Base-by-base conservation (phyloP, 495 filamentous ascomycete genomes). In the Terfezia claveryi region DNA sequence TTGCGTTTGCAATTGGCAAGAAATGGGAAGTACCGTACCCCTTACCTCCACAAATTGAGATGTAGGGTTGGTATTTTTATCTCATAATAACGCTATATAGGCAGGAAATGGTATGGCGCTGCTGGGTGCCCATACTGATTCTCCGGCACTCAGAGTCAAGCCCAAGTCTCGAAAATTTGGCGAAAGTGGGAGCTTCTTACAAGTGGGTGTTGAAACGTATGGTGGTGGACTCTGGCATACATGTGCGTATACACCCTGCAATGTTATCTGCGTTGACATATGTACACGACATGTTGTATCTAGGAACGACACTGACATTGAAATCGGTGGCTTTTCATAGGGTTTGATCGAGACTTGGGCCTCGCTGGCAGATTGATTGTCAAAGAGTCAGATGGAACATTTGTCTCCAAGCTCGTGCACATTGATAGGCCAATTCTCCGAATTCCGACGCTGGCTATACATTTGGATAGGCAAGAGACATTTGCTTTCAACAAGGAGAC, bases 41-140 rank as follows among this genome's bases (percentile, higher is more conserved):
- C 4, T 32, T 32, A 32, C 14, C 50, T 14, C 8, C 12, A 38
- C 14, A 14, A 9, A 4, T 32, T 32, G 50, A 37, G 50, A 38
- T 4, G 37, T 52, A 27, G 16, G 16, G 1, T 16, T 51, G 50
- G n/a, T 32, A 3, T 23, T 23, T 51, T 51, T 16, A 23, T 4
- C 23, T 51, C 27, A 20, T 12, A 51, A 8, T 14, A 8, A 7
- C 37, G n/a, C 17, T 37, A 51, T 14, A 5, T 63, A 80, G 78
- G 79, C 92, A 7, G 91, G 91, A 52, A 94, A 94, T 67, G 79
- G 89, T 10, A 83, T 99, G 64, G 80, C 82, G 63, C 91, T 96
- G 83, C 78, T 99, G 57, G 91, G 91, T 62, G 87, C 91, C 50
- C 91, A 99, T 70, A 96, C 91, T 23, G 91, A 99, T 68, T 96